These are phyloP conservation scores for Ustilago nuda DNA, from an alignment of 1,284 basidiomycete genomes.

Conservation along the genomic window DNA sequence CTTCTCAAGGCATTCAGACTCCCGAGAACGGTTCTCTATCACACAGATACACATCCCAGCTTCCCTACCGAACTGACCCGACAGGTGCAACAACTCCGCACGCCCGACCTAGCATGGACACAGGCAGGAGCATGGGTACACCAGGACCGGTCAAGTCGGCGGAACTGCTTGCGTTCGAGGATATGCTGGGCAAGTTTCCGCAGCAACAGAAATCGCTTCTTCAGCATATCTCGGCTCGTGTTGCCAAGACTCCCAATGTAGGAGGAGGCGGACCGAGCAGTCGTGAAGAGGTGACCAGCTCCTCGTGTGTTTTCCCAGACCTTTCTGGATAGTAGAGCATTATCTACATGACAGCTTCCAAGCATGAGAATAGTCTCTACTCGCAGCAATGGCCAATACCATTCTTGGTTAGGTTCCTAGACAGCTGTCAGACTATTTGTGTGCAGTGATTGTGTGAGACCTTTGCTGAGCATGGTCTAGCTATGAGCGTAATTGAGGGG, in stretches of 20 bases:
- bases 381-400: neutral
- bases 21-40: conserved; percentile 28
- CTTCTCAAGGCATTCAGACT: conserved; percentile 25
- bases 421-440: neutral
- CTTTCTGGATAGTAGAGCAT: neutral
- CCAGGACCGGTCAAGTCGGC: conserved; percentile 22
- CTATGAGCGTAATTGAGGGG: neutral
- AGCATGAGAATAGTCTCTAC: neutral
- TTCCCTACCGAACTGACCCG: conserved; percentile 8
- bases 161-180: conserved; percentile 36
- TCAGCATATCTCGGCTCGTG: conserved; percentile 39
- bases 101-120: conserved; percentile 16
- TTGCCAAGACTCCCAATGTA: conserved; percentile 19
- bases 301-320: conserved; percentile 6
- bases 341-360: neutral
- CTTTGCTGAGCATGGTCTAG: neutral
- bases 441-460: neutral
- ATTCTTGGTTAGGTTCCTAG: neutral
- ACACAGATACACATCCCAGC: conserved; percentile 22
- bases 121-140: conserved; percentile 1
- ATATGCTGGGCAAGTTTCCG: conserved; percentile 43
- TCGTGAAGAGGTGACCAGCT: conserved; percentile 11
- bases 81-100: conserved; percentile 20
- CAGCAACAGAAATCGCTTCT: conserved; percentile 42
- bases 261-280: conserved; percentile 9